These are phyloP conservation scores for Ballota nigra DNA, from an alignment of 257 asterid species.

Conservation along the genomic window DNA sequence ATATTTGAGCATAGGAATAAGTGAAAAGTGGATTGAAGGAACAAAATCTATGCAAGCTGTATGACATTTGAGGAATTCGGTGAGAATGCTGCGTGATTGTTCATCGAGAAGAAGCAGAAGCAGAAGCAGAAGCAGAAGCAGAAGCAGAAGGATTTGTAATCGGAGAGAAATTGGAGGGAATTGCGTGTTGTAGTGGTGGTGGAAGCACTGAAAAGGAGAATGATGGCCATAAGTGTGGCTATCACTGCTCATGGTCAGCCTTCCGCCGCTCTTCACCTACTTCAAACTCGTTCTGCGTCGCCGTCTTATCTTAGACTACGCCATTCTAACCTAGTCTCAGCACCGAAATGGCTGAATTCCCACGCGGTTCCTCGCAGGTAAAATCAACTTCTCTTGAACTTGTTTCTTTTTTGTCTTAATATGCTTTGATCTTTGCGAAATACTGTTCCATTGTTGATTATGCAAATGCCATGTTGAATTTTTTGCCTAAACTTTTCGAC, in stretches of 20 bases:
- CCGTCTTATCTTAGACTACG: constrained; percentile 45
- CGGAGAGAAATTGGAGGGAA: not conserved
- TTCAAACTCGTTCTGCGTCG: constrained; percentile 22
- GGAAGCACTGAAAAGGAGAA: constrained; percentile 10
- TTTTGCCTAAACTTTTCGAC: not conserved
- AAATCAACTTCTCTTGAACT: not conserved
- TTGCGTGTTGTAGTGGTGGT: not conserved
- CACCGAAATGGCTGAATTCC: constrained; percentile 44
- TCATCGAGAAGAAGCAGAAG: constrained; percentile 22
- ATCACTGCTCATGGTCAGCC: constrained; percentile 43
- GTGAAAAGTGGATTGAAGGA: not conserved
- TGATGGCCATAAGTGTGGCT: constrained; percentile 49
- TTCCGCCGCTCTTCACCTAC: constrained; percentile 30
- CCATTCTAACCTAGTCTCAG: constrained; percentile 11
- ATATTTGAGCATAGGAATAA: not conserved
- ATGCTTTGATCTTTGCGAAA: not conserved
- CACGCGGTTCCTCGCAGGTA: constrained; percentile 35
- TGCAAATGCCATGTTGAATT: not conserved
- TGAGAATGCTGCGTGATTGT: constrained; percentile 41
- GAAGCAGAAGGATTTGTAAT: constrained; percentile 11
- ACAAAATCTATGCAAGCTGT: not conserved
- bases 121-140: constrained; percentile 20
- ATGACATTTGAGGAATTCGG: not conserved
- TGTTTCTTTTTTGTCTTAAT: not conserved
- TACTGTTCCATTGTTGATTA: not conserved